Evolutionary conservation across 108 stramenopile genomes (phyloP), one percentile per base, ranked within the genome.

Genomic region (Fistulifera pelliculosa): DNA sequence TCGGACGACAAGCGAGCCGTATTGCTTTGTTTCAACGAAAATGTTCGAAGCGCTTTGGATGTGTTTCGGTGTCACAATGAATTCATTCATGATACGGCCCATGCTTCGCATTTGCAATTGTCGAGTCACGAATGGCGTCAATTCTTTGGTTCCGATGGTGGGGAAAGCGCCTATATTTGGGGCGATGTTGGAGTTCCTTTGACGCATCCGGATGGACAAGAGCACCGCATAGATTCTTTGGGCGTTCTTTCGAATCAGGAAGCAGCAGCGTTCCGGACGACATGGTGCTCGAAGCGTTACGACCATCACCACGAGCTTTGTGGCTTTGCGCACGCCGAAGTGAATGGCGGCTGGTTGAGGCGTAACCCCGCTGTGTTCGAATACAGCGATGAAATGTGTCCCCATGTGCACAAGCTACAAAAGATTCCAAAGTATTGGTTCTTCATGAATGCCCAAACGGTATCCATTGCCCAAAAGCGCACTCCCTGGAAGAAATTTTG

Each of bases 31-130:
- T 92, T 92, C 65, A 92, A 92, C 47, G 90, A 92, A 57, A 92
- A 87, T 52, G 77, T 92, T 54, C 80, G 86, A 24, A 87, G 78
- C 14, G 81, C 86, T 14, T 74, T 76, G 54, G 90, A 92, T 59
- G 86, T 87, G 10, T 87, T 92, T 49, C 83, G 82, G 31, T 87
- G 90, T 52, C 90, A 92, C 60, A 81, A 92, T 47, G 90, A 92
- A 49, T 92, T 92, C 71, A 87, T 92, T 41, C 74, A 86, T 22
- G 90, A 92, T 49, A 81, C 83, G 21, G 86, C 86, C 13, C 77
- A 87, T 64, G 69, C 81, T 23, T 77, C 82, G 2, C 68, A 81
- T 43, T 52, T 92, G 52, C 78, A 66, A 49, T 57, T 92, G 43
- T 68, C 90, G 13, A 71, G 75, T 19, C 76, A 83, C 40, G 90